Conservation (phyloP, 768 basidiomycete species). For the Tylopilus felleus region DNA sequence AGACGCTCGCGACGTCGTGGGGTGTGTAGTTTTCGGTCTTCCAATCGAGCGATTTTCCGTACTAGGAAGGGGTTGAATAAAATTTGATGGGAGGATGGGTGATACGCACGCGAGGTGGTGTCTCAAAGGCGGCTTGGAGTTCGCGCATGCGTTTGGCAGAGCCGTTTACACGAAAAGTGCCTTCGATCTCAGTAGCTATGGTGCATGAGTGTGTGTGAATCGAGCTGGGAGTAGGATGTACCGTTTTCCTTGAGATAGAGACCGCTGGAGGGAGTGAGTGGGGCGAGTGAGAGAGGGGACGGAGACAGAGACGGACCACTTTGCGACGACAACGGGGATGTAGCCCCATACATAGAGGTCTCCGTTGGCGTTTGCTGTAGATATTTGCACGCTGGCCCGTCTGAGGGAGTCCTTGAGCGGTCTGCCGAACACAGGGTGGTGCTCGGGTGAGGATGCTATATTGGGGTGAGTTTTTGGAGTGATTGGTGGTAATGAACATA, state of each 20-base stretch:
- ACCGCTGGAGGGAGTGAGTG: conserved; percentile 50
- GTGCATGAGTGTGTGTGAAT: background rate
- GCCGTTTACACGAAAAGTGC: conserved; percentile 95
- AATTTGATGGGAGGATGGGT: background rate
- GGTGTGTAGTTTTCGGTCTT: conserved; percentile 80
- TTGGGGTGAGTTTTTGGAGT: background rate
- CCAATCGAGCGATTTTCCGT: conserved; percentile 93
- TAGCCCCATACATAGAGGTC: conserved; percentile 90
- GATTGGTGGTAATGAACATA: conserved; percentile 16
- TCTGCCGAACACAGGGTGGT: conserved; percentile 74
- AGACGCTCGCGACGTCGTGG: conserved; percentile 96
- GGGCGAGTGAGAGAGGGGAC: background rate
- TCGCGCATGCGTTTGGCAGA: conserved; percentile 95
- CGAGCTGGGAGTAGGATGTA: conserved; percentile 29
- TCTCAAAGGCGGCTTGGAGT: conserved; percentile 86
- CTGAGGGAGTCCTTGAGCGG: conserved; percentile 80
- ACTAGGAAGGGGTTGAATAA: conserved; percentile 46
- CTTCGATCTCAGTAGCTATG: conserved; percentile 83
- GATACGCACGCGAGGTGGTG: conserved; percentile 70
- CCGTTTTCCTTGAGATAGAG: conserved; percentile 93
- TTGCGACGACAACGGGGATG: conserved; percentile 96
- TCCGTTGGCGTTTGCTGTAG: conserved; percentile 78
- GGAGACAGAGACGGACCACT: conserved; percentile 66
- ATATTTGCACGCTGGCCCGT: conserved; percentile 91
- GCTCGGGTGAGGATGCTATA: conserved; percentile 31